Conservation (phyloP, 2,329 filamentous ascomycete species). For the Verticillium isaacii region DNA sequence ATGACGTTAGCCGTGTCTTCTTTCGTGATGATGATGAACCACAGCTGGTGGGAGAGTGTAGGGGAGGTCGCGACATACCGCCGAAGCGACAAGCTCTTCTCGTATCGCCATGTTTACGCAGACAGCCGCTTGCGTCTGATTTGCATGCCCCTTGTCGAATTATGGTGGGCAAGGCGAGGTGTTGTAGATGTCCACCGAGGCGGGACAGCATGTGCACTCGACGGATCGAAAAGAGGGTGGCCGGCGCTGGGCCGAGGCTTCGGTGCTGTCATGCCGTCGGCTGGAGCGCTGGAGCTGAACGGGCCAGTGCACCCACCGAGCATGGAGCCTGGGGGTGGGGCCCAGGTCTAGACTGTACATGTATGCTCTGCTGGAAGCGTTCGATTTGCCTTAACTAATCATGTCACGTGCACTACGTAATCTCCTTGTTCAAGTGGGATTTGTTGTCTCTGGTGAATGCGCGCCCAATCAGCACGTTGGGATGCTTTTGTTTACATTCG, state of each 20-base stretch:
- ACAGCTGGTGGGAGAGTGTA: not conserved
- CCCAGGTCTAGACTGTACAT: not conserved
- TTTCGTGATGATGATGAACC: not conserved
- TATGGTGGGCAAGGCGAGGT: not conserved
- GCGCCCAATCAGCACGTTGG: not conserved
- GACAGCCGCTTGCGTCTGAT: not conserved
- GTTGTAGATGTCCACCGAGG: not conserved
- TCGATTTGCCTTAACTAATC: not conserved
- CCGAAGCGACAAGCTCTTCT: slow-evolving; percentile 86
- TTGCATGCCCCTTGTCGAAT: slow-evolving; percentile 1
- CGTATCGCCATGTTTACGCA: slow-evolving; percentile 68
- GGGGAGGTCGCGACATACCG: slow-evolving; percentile 44
- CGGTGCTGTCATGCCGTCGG: slow-evolving; percentile 3
- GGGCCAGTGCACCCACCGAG: not conserved
- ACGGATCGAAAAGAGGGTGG: slow-evolving; percentile 14
- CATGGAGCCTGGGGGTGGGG: not conserved
- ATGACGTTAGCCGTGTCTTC: slow-evolving; percentile 5
- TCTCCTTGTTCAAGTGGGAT: not conserved
- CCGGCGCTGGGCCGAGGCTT: slow-evolving; percentile 20
- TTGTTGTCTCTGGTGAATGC: not conserved
- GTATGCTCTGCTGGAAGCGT: not conserved
- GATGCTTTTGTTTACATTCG: slow-evolving; percentile 36
- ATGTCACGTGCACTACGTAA: slow-evolving; percentile 5
- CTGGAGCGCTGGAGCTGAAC: slow-evolving; percentile 3
- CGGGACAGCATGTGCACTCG: not conserved